Evolutionary conservation across 139 green algal genomes (phyloP).

Genomic region (Picochlorum sp.): DNA sequence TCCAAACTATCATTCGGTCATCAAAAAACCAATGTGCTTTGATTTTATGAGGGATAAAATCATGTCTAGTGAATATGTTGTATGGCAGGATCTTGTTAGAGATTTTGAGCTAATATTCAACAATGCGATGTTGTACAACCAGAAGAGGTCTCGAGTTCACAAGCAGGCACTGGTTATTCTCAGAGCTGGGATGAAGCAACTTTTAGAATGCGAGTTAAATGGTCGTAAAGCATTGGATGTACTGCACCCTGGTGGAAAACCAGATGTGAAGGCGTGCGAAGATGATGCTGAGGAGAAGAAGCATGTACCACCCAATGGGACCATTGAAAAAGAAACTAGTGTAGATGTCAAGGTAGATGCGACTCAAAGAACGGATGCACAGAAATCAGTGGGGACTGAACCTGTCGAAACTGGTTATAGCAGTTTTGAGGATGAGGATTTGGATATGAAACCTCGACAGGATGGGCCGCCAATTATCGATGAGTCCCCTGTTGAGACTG

Average conservation of each 20-base stretch:
- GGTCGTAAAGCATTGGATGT: slow-evolving; percentile 34
- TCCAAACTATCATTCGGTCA: slow-evolving; percentile 43
- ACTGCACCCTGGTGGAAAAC: slow-evolving; percentile 19
- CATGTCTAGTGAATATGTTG: slow-evolving; percentile 18
- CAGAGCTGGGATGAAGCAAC: slow-evolving; percentile 34
- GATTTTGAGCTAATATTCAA: slow-evolving; percentile 64
- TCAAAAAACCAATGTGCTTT: slow-evolving; percentile 58
- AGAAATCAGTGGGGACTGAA: neutral
- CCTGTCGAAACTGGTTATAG: slow-evolving; percentile 25
- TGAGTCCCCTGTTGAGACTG: neutral
- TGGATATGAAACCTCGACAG: slow-evolving; percentile 15
- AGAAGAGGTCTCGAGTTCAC: slow-evolving; percentile 44
- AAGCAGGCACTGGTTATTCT: slow-evolving; percentile 31
- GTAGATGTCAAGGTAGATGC: neutral
- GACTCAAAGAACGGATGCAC: neutral
- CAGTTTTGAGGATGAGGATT: slow-evolving; percentile 29
- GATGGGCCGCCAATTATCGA: neutral
- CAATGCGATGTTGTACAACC: slow-evolving; percentile 63
- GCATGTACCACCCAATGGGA: neutral
- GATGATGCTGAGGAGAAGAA: neutral
- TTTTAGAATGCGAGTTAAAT: slow-evolving; percentile 30
- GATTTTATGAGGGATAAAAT: slow-evolving; percentile 50
- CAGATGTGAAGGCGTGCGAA: neutral
- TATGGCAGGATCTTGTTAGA: slow-evolving; percentile 38
- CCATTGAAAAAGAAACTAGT: neutral